These are phyloP conservation scores for Trichophyton simii DNA, from an alignment of 2,329 filamentous ascomycete species.

Conservation along the genomic window DNA sequence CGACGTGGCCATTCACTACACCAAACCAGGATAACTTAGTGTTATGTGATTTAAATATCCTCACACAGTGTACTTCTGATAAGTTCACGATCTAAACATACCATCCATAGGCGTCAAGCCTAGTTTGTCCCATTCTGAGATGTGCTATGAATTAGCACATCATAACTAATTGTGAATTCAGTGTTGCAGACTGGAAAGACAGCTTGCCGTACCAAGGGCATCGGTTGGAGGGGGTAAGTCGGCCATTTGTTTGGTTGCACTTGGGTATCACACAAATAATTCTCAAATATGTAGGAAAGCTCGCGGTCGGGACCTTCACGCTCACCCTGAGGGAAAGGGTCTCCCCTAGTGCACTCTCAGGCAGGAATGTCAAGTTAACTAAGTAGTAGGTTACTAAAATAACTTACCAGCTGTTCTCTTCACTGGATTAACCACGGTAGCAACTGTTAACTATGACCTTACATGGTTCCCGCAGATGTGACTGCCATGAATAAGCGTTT, in stretches of 20 bases:
- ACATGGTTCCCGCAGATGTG: background rate
- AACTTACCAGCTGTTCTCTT: too few species aligned
- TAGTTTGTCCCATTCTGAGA: background rate
- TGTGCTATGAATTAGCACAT: background rate
- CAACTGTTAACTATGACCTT: too few species aligned
- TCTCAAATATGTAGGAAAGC: too few species aligned
- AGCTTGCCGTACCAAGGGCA: background rate
- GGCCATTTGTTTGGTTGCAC: background rate
- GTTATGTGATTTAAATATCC: too few species aligned
- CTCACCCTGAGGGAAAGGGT: too few species aligned
- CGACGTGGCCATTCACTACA: constrained; percentile 44
- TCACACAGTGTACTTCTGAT: background rate
- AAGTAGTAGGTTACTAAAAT: too few species aligned
- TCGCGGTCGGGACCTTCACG: too few species aligned
- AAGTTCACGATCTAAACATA: background rate
- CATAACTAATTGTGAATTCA: background rate
- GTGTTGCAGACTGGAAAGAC: background rate
- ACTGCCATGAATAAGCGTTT: background rate
- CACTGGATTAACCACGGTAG: too few species aligned
- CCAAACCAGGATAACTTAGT: background rate
- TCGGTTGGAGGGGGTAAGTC: background rate
- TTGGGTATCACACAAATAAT: too few species aligned
- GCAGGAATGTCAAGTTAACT: too few species aligned
- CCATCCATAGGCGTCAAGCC: background rate
- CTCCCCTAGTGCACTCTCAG: too few species aligned